These are phyloP conservation scores for Syzygium syzygioides DNA, from an alignment of 441 rosid species.

Conservation along the genomic window DNA sequence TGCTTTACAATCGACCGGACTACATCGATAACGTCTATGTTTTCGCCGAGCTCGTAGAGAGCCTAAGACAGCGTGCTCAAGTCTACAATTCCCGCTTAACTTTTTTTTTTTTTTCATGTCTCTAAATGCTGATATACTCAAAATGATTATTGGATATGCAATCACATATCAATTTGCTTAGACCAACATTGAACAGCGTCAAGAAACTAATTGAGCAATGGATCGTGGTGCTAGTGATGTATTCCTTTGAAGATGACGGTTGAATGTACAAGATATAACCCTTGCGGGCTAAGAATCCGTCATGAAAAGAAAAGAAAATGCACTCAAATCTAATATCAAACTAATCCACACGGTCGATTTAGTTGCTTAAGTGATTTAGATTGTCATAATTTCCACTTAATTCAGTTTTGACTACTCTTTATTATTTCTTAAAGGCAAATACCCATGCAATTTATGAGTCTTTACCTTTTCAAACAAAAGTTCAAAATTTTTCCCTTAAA, in stretches of 20 bases:
- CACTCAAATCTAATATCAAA: too few species aligned
- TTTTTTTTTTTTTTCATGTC: too few species aligned
- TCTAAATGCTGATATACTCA: not conserved
- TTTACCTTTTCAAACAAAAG: not conserved
- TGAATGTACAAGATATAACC: not conserved
- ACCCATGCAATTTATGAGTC: too few species aligned
- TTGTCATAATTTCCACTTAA: not conserved
- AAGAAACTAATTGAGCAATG: not conserved
- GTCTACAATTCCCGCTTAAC: not conserved
- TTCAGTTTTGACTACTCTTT: not conserved
- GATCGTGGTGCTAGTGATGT: not conserved
- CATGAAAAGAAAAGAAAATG: too few species aligned
- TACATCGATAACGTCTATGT: not conserved
- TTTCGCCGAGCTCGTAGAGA: not conserved
- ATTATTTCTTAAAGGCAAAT: too few species aligned
- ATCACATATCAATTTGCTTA: not conserved
- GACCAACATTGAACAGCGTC: not conserved
- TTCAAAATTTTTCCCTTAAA: too few species aligned
- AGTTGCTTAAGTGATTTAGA: not conserved
- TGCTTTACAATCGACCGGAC: accelerated
- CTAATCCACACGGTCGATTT: too few species aligned
- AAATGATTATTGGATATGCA: not conserved
- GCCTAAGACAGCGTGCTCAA: not conserved
- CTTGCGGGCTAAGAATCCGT: not conserved
- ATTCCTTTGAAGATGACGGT: not conserved